A percentile compares a stretch with the other conserved stretches of the same genome.
Evolutionary conservation across 225 moss, liverwort and hornwort species (phyloP).

Genomic region (Marchantia polymorpha): DNA sequence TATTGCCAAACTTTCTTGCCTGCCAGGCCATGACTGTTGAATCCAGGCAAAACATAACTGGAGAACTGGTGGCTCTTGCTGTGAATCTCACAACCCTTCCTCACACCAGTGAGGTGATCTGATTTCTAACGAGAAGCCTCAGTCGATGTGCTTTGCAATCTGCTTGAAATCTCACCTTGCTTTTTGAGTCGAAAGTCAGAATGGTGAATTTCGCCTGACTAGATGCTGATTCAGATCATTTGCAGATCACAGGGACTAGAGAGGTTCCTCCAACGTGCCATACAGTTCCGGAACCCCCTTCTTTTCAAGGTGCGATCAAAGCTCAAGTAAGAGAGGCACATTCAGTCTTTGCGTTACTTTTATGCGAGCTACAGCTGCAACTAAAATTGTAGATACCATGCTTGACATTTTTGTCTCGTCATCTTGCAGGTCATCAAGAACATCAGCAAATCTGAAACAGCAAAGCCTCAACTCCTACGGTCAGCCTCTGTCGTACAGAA

Average conservation of each 20-base stretch:
- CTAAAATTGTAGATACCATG: neutral
- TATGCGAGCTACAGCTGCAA: neutral
- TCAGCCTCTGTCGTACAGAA: conserved; percentile 17
- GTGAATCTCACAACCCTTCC: conserved; percentile 39
- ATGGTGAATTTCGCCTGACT: conserved; percentile 3
- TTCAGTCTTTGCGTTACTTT: neutral
- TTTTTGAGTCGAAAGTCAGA: neutral
- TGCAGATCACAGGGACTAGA: conserved; percentile 45
- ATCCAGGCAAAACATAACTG: conserved; percentile 31
- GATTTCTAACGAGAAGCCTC: neutral
- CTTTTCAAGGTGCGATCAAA: conserved; percentile 45
- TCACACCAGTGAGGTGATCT: conserved; percentile 35
- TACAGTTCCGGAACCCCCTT: conserved; percentile 40
- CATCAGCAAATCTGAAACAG: conserved; percentile 36
- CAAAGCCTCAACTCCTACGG: conserved; percentile 45
- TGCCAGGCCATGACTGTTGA: conserved; percentile 38
- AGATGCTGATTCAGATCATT: conserved; percentile 32
- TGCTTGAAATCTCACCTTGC: neutral
- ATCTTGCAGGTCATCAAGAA: conserved; percentile 45
- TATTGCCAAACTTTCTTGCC: conserved; percentile 3
- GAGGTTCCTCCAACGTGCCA: conserved; percentile 38
- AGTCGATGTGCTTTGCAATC: neutral
- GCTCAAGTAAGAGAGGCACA: neutral
- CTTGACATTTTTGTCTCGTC: neutral
- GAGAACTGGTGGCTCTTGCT: conserved; percentile 47